These are phyloP conservation scores for Marasmius oreades DNA, from an alignment of 1,284 basidiomycete species.

Conservation along the genomic window DNA sequence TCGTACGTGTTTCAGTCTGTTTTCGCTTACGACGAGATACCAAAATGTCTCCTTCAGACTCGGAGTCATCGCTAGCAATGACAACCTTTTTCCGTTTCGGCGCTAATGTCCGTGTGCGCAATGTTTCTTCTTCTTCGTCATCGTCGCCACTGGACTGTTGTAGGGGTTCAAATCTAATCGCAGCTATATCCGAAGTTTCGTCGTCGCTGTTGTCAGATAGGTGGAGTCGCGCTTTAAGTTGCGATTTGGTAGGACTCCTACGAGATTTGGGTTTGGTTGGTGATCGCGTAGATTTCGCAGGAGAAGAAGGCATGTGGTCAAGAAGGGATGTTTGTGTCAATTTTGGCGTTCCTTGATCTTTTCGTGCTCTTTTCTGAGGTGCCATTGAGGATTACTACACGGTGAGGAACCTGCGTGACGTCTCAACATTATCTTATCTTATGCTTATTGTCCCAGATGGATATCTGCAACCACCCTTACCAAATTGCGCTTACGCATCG, in stretches of 20 bases:
- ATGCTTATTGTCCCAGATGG: too few relatives aligned
- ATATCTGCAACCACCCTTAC: too few relatives aligned
- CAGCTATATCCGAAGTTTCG: slow-evolving; percentile 38
- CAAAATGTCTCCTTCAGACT: neutral
- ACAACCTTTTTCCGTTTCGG: slow-evolving; percentile 24
- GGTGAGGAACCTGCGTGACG: neutral
- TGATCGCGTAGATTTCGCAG: neutral
- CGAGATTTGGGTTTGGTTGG: neutral
- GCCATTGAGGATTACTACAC: neutral
- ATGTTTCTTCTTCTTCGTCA: slow-evolving; percentile 28
- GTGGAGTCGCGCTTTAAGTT: neutral
- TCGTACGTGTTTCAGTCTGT: slow-evolving; percentile 26
- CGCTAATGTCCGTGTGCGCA: slow-evolving; percentile 25
- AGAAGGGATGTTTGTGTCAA: neutral
- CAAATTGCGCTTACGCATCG: too few relatives aligned
- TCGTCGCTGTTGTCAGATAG: neutral
- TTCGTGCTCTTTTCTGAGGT: neutral
- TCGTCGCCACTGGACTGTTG: slow-evolving; percentile 14
- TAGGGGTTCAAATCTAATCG: slow-evolving; percentile 44
- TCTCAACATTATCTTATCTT: too few relatives aligned
- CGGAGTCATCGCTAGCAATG: slow-evolving; percentile 23
- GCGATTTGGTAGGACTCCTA: neutral
- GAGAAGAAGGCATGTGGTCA: neutral
- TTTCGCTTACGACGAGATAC: slow-evolving; percentile 10
- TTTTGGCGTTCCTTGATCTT: neutral